Conservation (phyloP, 139 green algal genomes). For the Monoraphidium neglectum region DNA sequence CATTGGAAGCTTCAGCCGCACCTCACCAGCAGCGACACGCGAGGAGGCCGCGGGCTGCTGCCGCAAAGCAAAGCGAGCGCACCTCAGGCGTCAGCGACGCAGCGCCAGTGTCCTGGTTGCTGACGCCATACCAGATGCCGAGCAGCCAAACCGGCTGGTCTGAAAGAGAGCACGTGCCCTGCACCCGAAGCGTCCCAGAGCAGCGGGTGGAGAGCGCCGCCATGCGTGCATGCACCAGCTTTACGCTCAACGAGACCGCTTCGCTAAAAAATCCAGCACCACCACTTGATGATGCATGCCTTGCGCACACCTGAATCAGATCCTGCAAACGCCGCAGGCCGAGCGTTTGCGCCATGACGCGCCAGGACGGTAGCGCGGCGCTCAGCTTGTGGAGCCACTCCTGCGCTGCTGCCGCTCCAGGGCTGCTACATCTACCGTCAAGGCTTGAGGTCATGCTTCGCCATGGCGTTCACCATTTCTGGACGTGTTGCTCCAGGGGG, state of each 20-base stretch:
- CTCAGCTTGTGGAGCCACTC: no score
- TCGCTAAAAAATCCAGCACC: no score
- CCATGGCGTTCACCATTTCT: no score
- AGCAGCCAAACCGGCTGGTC: slow-evolving; percentile 45
- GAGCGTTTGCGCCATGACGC: slow-evolving; percentile 51
- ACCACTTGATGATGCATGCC: no score
- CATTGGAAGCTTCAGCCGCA: no score
- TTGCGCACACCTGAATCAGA: slow-evolving; percentile 51
- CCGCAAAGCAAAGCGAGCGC: neutral
- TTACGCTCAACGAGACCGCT: no score
- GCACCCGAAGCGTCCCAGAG: neutral
- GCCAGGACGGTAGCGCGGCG: slow-evolving; percentile 2
- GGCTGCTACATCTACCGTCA: no score
- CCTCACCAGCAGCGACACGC: no score
- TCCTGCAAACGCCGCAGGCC: slow-evolving; percentile 61
- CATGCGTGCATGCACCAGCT: neutral
- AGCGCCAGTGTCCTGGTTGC: neutral
- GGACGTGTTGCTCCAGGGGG: no score
- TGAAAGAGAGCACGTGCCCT: slow-evolving; percentile 32
- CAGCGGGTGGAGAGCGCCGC: neutral
- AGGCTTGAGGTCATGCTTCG: no score
- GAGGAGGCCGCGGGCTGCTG: no score
- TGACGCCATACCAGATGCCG: slow-evolving; percentile 41
- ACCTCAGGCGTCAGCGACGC: slow-evolving; percentile 20
- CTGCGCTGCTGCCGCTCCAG: no score